phyloP scores from a whole-genome alignment of 2,329 filamentous ascomycete genomes.

The Fusarium sp. region DNA sequence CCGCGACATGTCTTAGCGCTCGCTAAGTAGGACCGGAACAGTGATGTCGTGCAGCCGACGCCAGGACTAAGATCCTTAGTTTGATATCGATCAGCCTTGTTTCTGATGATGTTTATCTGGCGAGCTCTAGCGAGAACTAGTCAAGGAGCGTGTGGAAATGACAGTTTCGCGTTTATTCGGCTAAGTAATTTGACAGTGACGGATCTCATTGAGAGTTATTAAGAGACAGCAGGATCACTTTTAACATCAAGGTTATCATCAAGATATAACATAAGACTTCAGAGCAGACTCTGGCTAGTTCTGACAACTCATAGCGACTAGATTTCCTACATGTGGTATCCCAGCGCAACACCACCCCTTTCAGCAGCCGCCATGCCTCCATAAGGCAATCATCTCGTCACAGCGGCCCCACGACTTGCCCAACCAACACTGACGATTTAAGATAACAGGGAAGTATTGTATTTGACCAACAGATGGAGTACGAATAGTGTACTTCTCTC shows the following conservation, averaged over 20 bases:
- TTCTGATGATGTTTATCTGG: background rate
- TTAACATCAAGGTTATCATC: background rate
- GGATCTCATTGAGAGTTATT: background rate
- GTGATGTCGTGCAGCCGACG: constrained; percentile 35
- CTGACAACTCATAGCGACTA: background rate
- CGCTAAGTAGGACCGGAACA: constrained; percentile 15
- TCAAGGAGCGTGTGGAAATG: background rate
- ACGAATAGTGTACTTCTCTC: constrained; percentile 16
- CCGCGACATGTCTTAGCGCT: constrained; percentile 16
- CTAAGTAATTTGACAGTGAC: background rate
- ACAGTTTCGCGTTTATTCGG: background rate
- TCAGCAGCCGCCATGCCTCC: constrained; percentile 17
- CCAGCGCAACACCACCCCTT: constrained; percentile 19
- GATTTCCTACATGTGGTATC: constrained; percentile 1
- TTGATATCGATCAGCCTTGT: constrained; percentile 20
- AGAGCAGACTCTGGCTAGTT: background rate
- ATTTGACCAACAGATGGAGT: constrained; percentile 2
- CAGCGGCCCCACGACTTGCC: constrained; percentile 25
- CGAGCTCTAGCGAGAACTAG: background rate
- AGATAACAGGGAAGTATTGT: constrained; percentile 1
- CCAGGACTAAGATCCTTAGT: constrained; percentile 22
- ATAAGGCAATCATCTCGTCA: constrained; percentile 18
- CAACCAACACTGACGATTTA: background rate
- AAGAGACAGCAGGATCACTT: background rate
- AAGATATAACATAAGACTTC: background rate